Base-by-base conservation (phyloP, 208 protist species). In the Novymonas esmeraldas region DNA sequence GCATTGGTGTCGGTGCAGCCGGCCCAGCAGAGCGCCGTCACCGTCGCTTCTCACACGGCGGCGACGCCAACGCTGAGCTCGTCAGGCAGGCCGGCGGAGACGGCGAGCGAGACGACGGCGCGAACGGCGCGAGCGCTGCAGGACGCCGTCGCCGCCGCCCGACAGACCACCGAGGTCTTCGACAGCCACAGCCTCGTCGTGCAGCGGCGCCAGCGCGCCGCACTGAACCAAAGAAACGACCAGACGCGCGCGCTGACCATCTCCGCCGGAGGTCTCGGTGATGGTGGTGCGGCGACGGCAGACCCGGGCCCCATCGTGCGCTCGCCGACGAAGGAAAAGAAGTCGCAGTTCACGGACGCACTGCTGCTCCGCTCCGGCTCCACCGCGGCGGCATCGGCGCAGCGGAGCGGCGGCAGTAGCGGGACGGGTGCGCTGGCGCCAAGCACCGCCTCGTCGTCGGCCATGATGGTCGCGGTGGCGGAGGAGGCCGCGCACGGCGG, bases 251-350 rank as follows among this genome's bases (percentile, higher is more conserved):
- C 60, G 33, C 63, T 89, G 20, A 60, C 72, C 5, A 74, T 83
- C 33, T 29, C 31, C 34, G 46, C 49, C 72, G 26, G 26, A 66
- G 10, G 49, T 39, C 20, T 58, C 45, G 24, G 45, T 41, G 41
- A 58, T 24, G 16, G 66, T 14, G 41, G 39, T 33, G 41, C 69
- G 20, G 11, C 39, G 33, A 33, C 26, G 50, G 46, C 59, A n/a
- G 80, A 80, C n/a, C 70, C 82, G 0, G 75, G 64, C 4, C 81
- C 82, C 22, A 85, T 94, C 73, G 80, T 91, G 29, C 88, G 88
- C n/a, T 94, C 88, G 3, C 88, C 88, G 1, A 86, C 84, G 3
- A 77, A 76, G 20, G 57, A 64, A 10, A 81, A 80, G 56, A 84
- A 82, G 62, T 63, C 46, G 11, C 28, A n/a, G 26, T 75, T 82